Evolutionary conservation across 2,329 filamentous ascomycete species (phyloP).

Genomic region (Tothia fuscella): DNA sequence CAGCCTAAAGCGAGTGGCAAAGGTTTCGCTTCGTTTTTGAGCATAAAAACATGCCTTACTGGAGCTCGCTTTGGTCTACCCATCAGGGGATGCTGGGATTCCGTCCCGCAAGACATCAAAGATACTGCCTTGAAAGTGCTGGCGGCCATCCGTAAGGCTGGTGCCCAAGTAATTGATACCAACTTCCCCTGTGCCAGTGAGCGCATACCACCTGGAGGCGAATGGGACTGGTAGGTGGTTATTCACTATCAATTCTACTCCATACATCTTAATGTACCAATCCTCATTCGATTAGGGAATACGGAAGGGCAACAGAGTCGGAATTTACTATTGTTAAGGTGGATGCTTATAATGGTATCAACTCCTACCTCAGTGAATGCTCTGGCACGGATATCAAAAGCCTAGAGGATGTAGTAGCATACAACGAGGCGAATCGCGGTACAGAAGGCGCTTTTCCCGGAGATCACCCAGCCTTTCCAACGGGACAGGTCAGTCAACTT

Average conservation of each 20-base stretch:
- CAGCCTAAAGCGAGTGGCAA: background rate
- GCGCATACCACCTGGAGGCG: background rate
- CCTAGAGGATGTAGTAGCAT: conserved; percentile 54
- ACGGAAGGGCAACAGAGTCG: conserved; percentile 55
- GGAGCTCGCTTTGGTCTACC: conserved; percentile 58
- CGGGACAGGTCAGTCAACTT: too few relatives aligned
- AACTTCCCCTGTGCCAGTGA: background rate
- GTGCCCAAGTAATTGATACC: background rate
- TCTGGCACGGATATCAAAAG: conserved; percentile 51
- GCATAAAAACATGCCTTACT: conserved; percentile 40
- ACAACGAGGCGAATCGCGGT: conserved; percentile 46
- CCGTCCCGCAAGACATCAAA: conserved; percentile 25
- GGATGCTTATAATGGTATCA: conserved; percentile 57
- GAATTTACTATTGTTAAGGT: conserved; percentile 64
- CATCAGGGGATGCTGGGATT: conserved; percentile 58
- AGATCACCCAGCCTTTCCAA: conserved; percentile 51
- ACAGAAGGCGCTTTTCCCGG: conserved; percentile 42
- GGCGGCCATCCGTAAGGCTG: background rate
- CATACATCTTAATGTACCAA: conserved; percentile 31
- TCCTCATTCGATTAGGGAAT: conserved; percentile 32
- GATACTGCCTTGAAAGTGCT: background rate
- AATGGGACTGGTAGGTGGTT: background rate
- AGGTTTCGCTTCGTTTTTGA: conserved; percentile 39
- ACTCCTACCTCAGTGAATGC: conserved; percentile 47
- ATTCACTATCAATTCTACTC: background rate